phyloP scores from a whole-genome alignment of 2,329 filamentous ascomycete species.

The Venturia carpophila region DNA sequence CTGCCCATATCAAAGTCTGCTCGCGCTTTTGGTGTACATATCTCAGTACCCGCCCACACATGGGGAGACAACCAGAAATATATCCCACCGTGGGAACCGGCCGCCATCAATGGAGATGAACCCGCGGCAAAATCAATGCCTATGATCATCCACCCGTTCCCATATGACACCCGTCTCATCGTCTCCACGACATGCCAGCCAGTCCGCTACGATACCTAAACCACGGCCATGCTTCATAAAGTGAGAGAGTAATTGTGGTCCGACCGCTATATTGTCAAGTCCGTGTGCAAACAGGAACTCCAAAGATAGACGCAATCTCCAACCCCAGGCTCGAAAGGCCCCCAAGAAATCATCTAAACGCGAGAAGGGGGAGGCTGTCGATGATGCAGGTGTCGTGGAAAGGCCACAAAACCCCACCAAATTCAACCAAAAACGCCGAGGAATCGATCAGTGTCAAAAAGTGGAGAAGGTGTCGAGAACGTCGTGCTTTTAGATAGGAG shows the following conservation, averaged over 20 bases:
- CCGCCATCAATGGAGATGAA: background rate
- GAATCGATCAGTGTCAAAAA: background rate
- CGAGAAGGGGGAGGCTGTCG: background rate
- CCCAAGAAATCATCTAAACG: background rate
- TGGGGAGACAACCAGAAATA: background rate
- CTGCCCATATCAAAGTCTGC: background rate
- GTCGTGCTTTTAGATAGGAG: background rate
- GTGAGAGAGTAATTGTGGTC: background rate
- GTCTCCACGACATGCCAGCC: conserved; percentile 5
- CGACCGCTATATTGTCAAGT: background rate
- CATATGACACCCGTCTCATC: background rate
- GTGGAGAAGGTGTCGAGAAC: background rate
- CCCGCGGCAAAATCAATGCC: background rate
- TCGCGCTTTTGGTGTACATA: conserved; percentile 8
- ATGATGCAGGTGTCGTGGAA: background rate
- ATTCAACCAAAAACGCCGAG: background rate
- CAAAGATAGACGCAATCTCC: background rate
- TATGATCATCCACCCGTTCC: background rate
- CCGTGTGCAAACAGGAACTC: background rate
- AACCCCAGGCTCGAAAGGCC: background rate
- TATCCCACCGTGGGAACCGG: background rate
- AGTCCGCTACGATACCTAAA: background rate
- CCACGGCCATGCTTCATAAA: background rate
- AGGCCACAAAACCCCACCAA: background rate
- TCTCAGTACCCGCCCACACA: background rate